Evolutionary conservation across 2,329 filamentous ascomycete genomes (phyloP), one percentile per base, ranked within the genome.

Genomic region (Aureobasidium sp.): DNA sequence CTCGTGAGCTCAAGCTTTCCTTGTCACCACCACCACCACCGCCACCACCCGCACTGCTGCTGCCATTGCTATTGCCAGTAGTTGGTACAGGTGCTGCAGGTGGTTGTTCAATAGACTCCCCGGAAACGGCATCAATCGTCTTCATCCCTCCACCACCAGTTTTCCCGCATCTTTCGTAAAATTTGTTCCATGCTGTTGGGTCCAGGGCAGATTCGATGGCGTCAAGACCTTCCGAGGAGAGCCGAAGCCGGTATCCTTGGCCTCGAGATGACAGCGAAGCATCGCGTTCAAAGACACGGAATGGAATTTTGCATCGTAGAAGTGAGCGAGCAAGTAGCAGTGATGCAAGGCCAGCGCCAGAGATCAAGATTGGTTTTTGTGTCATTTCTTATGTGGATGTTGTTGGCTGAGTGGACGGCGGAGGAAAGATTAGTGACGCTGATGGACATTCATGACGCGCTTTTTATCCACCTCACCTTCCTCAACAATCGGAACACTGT

Each of bases 181-280:
- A 91, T n/a, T 74, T 80, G 43, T 81, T 69, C 72, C 83, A 90
- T 0, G 71, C 75, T 54, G 69, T 68, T 10, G 71, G 71, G 3
- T 69, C 62, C 65, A 91, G 84, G 0, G 87, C 88, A 0, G 84
- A 80, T 69, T 91, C 87, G 63, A 91, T 88, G 27, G 88, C 87
- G 70, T 88, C 84, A 1, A 90, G 78, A 0, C 88, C 88, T 69
- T 88, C 81, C 0, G 74, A 61, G 0, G 87, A 89, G 3, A 91
- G 80, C 16, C 88, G 85, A 9, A 90, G 78, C 2, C 88, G 78
- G 75, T 91, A 91, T 0, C 89, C 89, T 72, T 91, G 89, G 0
- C 85, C 87, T 51, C 89, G 88, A 70, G 88, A 89, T 1, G 80
- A 73, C n/a, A 84, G 75, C 3, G 78, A 81, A n/a, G 76, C 75